Conservation (phyloP, 164 flowering plant genomes). For the Litsea cubeba region DNA sequence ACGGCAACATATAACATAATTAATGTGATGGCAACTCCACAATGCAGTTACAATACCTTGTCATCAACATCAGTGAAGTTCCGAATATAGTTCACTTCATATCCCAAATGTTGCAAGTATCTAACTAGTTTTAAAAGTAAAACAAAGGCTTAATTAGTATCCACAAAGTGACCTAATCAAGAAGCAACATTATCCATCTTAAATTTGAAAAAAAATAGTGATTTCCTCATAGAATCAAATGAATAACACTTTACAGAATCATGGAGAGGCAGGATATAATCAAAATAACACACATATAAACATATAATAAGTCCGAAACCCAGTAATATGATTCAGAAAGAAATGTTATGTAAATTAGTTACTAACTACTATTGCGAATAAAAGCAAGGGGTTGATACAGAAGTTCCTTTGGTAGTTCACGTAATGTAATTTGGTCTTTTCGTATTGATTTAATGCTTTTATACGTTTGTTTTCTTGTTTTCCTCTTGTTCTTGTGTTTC, state of each 20-base stretch:
- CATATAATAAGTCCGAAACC: too few relatives aligned
- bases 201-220: too few relatives aligned
- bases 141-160: neutral
- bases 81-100: constrained; percentile 79
- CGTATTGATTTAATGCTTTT: too few relatives aligned
- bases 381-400: too few relatives aligned
- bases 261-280: neutral
- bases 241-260: neutral
- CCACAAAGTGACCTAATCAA: neutral
- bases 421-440: too few relatives aligned
- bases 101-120: constrained; percentile 66
- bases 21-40: neutral
- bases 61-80: constrained; percentile 98
- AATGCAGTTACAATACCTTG: constrained; percentile 43
- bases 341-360: too few relatives aligned
- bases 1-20: neutral
- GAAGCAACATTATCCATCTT: neutral
- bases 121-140: constrained; percentile 25
- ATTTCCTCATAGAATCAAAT: neutral
- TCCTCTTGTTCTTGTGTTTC: too few relatives aligned
- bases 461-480: too few relatives aligned
- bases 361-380: too few relatives aligned
- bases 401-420: too few relatives aligned
- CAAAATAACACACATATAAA: neutral
- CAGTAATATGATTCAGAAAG: too few relatives aligned